Conservation (phyloP, 257 asterid species). For the Solanum pinnatisectum region DNA sequence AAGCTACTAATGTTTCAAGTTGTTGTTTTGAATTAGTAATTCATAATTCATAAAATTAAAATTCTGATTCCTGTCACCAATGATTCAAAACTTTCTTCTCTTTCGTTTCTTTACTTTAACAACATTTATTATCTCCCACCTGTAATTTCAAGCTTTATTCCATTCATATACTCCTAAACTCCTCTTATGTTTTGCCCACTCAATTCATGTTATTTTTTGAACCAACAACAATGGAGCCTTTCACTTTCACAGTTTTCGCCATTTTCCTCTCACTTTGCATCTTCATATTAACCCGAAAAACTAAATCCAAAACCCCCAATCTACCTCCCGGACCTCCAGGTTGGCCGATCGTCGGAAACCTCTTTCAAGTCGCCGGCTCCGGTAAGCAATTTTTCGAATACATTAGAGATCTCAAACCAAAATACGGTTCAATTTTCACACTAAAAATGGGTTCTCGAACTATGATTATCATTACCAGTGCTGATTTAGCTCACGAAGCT, state of each 20-base stretch:
- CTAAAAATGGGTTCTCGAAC: slow-evolving; percentile 79
- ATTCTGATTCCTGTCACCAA: accelerated
- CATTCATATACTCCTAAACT: slow-evolving; percentile 3
- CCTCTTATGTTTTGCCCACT: too few relatives aligned
- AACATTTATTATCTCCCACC: slow-evolving; percentile 26
- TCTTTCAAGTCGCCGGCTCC: slow-evolving; percentile 77
- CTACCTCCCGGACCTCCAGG: slow-evolving; percentile 96
- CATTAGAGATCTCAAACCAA: slow-evolving; percentile 48
- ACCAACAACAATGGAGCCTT: background rate
- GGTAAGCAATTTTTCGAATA: slow-evolving; percentile 71
- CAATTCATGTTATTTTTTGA: background rate
- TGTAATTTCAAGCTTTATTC: slow-evolving; percentile 25
- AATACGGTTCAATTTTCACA: slow-evolving; percentile 66
- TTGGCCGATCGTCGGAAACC: slow-evolving; percentile 76
- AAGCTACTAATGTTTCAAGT: background rate
- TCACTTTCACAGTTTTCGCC: slow-evolving; percentile 51
- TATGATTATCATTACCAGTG: slow-evolving; percentile 53
- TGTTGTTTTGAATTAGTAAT: too few relatives aligned
- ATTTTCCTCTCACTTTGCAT: slow-evolving; percentile 36
- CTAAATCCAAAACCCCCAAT: slow-evolving; percentile 36
- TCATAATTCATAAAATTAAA: background rate
- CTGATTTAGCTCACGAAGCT: slow-evolving; percentile 57
- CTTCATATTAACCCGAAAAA: slow-evolving; percentile 31
- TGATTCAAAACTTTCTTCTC: background rate
- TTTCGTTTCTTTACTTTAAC: background rate